Evolutionary conservation across 352 stramenopile species (phyloP).

Genomic region (Globisporangium splendens): DNA sequence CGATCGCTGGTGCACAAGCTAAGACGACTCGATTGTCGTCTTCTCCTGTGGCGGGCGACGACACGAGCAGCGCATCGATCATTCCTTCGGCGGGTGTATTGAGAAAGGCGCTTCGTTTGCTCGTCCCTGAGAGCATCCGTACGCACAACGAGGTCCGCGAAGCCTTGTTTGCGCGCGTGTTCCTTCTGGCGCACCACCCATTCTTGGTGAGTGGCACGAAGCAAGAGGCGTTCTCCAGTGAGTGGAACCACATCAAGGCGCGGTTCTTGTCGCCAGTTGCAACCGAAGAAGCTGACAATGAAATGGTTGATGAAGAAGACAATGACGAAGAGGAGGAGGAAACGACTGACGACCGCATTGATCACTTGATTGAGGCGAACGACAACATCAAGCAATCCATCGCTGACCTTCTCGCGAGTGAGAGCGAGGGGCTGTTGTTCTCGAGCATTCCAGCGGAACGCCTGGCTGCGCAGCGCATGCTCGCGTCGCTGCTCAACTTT

Average conservation of each 20-base stretch:
- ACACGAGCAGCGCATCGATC: constrained; percentile 16
- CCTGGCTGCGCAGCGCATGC: constrained; percentile 56
- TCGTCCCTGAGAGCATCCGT: constrained; percentile 41
- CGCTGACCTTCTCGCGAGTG: constrained; percentile 39
- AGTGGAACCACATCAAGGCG: constrained; percentile 65
- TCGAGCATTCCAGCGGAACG: constrained; percentile 44
- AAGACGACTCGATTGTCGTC: constrained; percentile 10
- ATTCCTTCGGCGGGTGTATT: constrained; percentile 54
- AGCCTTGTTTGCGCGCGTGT: constrained; percentile 40
- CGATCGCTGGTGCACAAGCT: constrained; percentile 31
- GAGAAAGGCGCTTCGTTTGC: constrained; percentile 51
- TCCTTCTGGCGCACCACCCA: constrained; percentile 72
- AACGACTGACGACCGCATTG: constrained; percentile 60
- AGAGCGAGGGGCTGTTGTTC: constrained; percentile 48
- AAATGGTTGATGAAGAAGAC: constrained; percentile 13
- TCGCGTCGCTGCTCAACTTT: constrained; percentile 75
- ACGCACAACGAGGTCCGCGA: constrained; percentile 31
- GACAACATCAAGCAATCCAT: constrained; percentile 58
- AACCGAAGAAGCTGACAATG: neutral
- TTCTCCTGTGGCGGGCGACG: constrained; percentile 20
- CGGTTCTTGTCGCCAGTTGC: constrained; percentile 41
- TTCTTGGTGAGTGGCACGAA: constrained; percentile 64
- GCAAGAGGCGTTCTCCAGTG: constrained; percentile 38
- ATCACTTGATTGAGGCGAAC: constrained; percentile 76
- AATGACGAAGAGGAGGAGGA: constrained; percentile 44